These are phyloP conservation scores for Fusarium devonianum DNA, from an alignment of 2,329 filamentous ascomycete species.

Conservation along the genomic window DNA sequence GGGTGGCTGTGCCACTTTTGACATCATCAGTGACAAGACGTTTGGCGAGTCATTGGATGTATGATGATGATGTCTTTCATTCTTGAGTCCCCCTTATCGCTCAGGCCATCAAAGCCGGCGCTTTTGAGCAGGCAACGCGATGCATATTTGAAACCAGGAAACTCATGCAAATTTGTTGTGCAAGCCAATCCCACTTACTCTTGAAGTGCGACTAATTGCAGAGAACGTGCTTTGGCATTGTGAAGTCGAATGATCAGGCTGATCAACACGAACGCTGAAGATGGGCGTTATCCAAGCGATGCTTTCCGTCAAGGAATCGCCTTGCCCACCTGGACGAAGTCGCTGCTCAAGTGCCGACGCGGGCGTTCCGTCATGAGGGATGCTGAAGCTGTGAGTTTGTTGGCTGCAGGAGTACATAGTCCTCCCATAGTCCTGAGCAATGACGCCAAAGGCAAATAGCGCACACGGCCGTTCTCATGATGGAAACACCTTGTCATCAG, in stretches of 20 bases:
- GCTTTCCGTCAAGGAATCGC: constrained; percentile 34
- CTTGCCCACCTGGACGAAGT: constrained; percentile 43
- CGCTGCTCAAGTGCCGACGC: constrained; percentile 36
- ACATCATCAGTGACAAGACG: constrained; percentile 43
- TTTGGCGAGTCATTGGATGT: constrained; percentile 44
- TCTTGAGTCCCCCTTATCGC: constrained; percentile 40
- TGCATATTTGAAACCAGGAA: constrained; percentile 13
- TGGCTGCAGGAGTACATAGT: no score
- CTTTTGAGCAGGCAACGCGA: constrained; percentile 40
- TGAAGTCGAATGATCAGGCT: constrained; percentile 46
- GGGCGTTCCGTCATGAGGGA: no score
- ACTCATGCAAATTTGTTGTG: constrained; percentile 27
- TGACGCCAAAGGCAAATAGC: no score
- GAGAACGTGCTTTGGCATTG: constrained; percentile 58
- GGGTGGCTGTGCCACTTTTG: constrained; percentile 44
- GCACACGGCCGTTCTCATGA: no score
- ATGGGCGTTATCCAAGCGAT: constrained; percentile 39
- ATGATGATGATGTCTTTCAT: constrained; percentile 39
- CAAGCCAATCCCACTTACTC: constrained; percentile 34
- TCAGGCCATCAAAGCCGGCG: constrained; percentile 42
- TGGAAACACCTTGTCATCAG: constrained; percentile 36
- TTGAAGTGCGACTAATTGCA: constrained; percentile 59
- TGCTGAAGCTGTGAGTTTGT: no score
- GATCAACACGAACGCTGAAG: constrained; percentile 30
- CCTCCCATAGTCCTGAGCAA: no score